Base-by-base conservation (phyloP, 2,329 filamentous ascomycete genomes). In the Amauroascus niger region DNA sequence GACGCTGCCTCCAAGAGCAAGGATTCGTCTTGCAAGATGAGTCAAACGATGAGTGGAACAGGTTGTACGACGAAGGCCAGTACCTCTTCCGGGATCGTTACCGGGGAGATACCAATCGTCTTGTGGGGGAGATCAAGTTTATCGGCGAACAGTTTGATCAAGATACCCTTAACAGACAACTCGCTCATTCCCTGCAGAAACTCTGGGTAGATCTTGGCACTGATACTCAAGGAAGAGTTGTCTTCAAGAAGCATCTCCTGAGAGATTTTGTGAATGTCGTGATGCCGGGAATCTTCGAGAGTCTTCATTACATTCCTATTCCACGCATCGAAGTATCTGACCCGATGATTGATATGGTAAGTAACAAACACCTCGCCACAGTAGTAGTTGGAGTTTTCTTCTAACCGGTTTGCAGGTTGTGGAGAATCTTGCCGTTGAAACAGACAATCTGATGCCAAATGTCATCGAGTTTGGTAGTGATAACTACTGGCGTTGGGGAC, bases 371-470 rank as follows among this genome's bases (percentile, higher is more conserved):
- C 32, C 18, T 40, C 4, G 22, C 3, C 6, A n/a, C n/a, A n/a
- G n/a, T n/a, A n/a, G n/a, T n/a, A n/a, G 4, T 32, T 14, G 20
- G 16, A 11, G 6, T 16, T 16, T 9, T 28, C 13, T 32, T n/a
- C 8, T 37, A 33, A 24, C 30, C 37, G 6, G 52, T 39, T n/a
- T 51, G 13, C 46, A 67, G 65, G 61, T 97, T 47, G 80, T 98
- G 43, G 93, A 98, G 75, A 98, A 98, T 69, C 76, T 98, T 9
- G 86, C 96, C 44, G 80, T 98, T 50, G 93, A 98, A 74, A 90
- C 88, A 60, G 90, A 97, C 76, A 98, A 98, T 73, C 83, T 98
- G 62, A 88, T 90, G 73, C 93, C 93, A 59, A 98, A 98, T 63
- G 79, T 91, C 4, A 71, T 95, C 37, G 91, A 98, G 69, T 79